phyloP scores from a whole-genome alignment of 495 filamentous ascomycete genomes.

The Daldinia loculata region DNA sequence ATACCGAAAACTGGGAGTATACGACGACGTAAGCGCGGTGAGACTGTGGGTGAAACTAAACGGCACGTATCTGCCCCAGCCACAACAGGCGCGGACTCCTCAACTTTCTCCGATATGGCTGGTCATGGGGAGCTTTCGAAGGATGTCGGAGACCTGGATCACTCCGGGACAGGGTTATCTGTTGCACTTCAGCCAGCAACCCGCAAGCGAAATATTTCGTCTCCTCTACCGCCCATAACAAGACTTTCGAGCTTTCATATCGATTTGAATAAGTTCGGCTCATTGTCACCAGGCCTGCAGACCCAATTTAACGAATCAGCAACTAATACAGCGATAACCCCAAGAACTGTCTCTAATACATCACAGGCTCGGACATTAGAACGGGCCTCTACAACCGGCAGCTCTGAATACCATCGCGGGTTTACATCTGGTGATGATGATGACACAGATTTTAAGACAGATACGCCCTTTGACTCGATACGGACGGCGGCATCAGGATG shows the following conservation, averaged over 20 bases:
- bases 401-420: slow-evolving; percentile 82
- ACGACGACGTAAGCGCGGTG: slow-evolving; percentile 55
- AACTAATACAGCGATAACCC: slow-evolving; percentile 29
- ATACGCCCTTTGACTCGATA: slow-evolving; percentile 90
- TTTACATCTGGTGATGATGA: slow-evolving; percentile 83
- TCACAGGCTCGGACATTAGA: slow-evolving; percentile 65
- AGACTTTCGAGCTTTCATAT: slow-evolving; percentile 66
- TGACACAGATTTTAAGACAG: slow-evolving; percentile 85
- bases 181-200: slow-evolving; percentile 43
- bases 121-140: slow-evolving; percentile 30
- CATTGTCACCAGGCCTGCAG: slow-evolving; percentile 45
- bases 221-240: slow-evolving; percentile 64
- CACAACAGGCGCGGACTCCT: slow-evolving; percentile 26
- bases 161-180: slow-evolving; percentile 34
- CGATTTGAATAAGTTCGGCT: slow-evolving; percentile 58
- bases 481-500: slow-evolving; percentile 79
- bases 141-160: slow-evolving; percentile 16
- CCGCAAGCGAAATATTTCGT: slow-evolving; percentile 60
- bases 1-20: slow-evolving; percentile 60
- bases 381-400: slow-evolving; percentile 79
- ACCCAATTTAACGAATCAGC: slow-evolving; percentile 31
- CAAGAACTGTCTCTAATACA: slow-evolving; percentile 49
- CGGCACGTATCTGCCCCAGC: slow-evolving; percentile 58
- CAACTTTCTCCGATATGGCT: neutral
- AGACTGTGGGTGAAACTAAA: slow-evolving; percentile 50